Evolutionary conservation across 345 rosid genomes (phyloP), one percentile per base, ranked within the genome.

Genomic region (Gossypium sturtianum): DNA sequence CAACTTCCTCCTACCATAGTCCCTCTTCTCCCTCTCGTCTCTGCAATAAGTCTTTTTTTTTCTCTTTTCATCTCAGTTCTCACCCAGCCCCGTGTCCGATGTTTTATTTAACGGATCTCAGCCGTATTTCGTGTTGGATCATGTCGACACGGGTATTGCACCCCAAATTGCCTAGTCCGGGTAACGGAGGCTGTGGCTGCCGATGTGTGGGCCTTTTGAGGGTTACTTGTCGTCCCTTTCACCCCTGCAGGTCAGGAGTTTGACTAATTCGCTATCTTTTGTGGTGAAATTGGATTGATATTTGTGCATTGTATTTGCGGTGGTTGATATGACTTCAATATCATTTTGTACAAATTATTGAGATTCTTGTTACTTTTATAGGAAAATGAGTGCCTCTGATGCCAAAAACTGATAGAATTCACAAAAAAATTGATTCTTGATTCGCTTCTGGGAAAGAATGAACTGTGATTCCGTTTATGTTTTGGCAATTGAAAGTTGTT

Each of bases 151-250:
- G 25, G 25, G 25, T 25, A 25, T 2, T 25, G 25, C 25, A 1
- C 25, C 25, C 25, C 25, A 25, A 25, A 25, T 25, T 25, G 25
- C 25, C 25, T 25, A 25, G 25, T 25, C 2, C 2, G 25, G 25
- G 25, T 25, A 25, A 25, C 25, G 25, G 25, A 25, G 2, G 97
- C 90, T 2, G 81, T 98, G 2, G 95, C 93, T 22, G 97, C 98
- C 17, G 99, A 96, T 78, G 98, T 96, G 1, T 96, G 99, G 99
- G 98, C 99, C 99, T 38, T 96, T 96, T 76, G 98, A 96, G 61
- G 98, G 98, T 3, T 93, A 88, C 82, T 79, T 96, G 80, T 96
- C 99, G 80, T 96, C 99, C 29, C 78, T 96, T 27, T 96, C 99
- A 61, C 99, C 99, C 54, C 87, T 96, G 83, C 98, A 96, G 97